Percentiles rank a stretch among this genome's conserved stretches.
phyloP scores from a whole-genome alignment of 352 stramenopile genomes.

The Phytophthora constricta region DNA sequence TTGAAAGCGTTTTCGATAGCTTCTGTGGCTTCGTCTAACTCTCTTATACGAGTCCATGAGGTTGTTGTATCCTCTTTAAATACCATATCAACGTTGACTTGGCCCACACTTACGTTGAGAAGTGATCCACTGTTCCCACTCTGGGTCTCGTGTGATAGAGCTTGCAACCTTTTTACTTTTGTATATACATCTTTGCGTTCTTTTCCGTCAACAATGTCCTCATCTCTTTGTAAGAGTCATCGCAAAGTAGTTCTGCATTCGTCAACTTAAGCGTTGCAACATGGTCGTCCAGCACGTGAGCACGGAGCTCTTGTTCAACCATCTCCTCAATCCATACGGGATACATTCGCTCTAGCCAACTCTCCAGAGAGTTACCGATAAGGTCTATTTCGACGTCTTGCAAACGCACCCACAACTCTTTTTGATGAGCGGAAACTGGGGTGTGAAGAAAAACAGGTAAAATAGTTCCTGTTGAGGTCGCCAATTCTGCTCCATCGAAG shows the following conservation, averaged over 20 bases:
- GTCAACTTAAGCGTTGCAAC: conserved; percentile 57
- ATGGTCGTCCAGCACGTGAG: conserved; percentile 72
- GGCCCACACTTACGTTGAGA: conserved; percentile 39
- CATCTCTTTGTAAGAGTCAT: conserved; percentile 55
- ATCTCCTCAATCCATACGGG: conserved; percentile 79
- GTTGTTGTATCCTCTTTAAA: conserved; percentile 48
- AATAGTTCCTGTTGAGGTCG: conserved; percentile 69
- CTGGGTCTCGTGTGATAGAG: conserved; percentile 12
- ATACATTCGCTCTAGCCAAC: conserved; percentile 74
- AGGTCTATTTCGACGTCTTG: conserved; percentile 52
- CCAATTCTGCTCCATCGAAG: conserved; percentile 47
- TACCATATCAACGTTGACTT: conserved; percentile 38
- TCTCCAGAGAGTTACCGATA: conserved; percentile 58
- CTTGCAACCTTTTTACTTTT: conserved; percentile 57
- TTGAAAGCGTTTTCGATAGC: conserved; percentile 37
- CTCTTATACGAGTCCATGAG: conserved; percentile 36
- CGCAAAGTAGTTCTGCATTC: conserved; percentile 52
- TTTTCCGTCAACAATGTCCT: conserved; percentile 56
- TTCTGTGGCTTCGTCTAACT: conserved; percentile 57
- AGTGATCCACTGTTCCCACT: conserved; percentile 26
- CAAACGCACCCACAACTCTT: conserved; percentile 61
- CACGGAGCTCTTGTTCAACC: conserved; percentile 65
- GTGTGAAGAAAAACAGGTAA: conserved; percentile 68
- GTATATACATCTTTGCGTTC: conserved; percentile 63
- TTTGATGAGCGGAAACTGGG: conserved; percentile 37